These are phyloP conservation scores for Lantana camara DNA, from an alignment of 257 asterid genomes.

Conservation along the genomic window DNA sequence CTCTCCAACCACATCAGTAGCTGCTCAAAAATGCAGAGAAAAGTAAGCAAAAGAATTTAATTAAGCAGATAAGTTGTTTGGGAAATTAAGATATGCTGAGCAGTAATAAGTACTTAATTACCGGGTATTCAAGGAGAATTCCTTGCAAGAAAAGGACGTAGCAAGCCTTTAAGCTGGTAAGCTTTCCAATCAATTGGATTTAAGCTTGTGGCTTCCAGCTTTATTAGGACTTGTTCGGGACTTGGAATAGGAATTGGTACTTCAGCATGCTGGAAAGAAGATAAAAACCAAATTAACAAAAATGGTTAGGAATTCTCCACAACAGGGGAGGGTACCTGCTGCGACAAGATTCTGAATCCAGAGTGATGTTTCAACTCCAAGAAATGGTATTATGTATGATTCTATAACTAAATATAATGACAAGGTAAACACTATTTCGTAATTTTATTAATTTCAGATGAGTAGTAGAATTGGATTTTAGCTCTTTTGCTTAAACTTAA, in stretches of 20 bases:
- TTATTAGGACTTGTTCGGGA: slow-evolving; percentile 66
- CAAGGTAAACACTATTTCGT: too few species aligned
- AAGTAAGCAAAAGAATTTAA: background rate
- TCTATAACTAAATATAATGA: too few species aligned
- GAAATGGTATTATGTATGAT: too few species aligned
- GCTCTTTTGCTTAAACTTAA: too few species aligned
- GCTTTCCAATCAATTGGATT: slow-evolving; percentile 72
- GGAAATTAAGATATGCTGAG: background rate
- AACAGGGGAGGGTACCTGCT: background rate
- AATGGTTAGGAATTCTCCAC: background rate
- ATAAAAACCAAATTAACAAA: background rate
- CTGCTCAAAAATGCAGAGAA: slow-evolving; percentile 23
- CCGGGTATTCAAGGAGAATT: slow-evolving; percentile 61
- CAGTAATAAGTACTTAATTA: slow-evolving; percentile 30
- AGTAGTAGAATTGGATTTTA: too few species aligned
- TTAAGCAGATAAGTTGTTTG: background rate
- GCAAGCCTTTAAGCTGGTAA: slow-evolving; percentile 39
- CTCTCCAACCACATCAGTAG: slow-evolving; percentile 67
- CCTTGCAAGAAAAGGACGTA: slow-evolving; percentile 51
- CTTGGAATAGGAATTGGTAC: slow-evolving; percentile 58
- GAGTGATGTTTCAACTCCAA: too few species aligned
- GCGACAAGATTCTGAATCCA: too few species aligned
- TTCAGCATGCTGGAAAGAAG: slow-evolving; percentile 57
- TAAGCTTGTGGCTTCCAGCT: slow-evolving; percentile 67
- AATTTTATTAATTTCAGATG: too few species aligned